Percentiles rank a stretch among this genome's conserved stretches.
phyloP scores from a whole-genome alignment of 306 rosid species.

The Cucurbita moschata region DNA sequence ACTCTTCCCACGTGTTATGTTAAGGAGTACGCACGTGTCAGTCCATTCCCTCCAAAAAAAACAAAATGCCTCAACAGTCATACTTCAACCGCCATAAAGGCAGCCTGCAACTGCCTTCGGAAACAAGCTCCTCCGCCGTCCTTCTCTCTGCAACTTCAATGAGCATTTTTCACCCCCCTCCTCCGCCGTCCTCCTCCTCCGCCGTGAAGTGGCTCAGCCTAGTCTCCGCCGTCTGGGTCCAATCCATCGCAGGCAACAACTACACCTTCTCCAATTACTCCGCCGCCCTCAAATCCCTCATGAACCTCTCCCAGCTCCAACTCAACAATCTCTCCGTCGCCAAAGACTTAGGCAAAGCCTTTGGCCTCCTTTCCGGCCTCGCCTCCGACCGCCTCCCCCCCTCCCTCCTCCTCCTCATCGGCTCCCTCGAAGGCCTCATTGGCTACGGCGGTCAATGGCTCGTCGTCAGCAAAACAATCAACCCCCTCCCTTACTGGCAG shows the following conservation, averaged over 20 bases:
- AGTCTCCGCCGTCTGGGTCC: conserved; percentile 79
- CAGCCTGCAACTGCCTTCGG: neutral
- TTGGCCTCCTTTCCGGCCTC: conserved; percentile 75
- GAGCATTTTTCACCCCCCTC: neutral
- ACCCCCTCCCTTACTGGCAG: conserved; percentile 83
- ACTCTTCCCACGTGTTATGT: too few species aligned
- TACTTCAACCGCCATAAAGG: neutral
- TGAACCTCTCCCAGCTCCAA: conserved; percentile 58
- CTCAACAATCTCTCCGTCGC: conserved; percentile 82
- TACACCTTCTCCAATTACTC: conserved; percentile 95
- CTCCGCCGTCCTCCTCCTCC: neutral
- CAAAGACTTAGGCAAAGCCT: conserved; percentile 73
- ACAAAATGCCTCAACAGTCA: too few species aligned
- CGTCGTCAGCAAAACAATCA: conserved; percentile 50
- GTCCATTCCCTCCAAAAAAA: neutral
- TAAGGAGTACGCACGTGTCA: neutral
- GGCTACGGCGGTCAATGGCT: conserved; percentile 92
- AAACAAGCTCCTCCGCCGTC: neutral
- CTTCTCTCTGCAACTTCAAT: neutral
- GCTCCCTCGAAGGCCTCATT: conserved; percentile 57
- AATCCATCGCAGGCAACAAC: conserved; percentile 82
- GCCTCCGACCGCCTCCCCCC: conserved; percentile 63
- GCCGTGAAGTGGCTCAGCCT: conserved; percentile 71
- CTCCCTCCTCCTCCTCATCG: conserved; percentile 58
- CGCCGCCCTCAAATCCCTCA: conserved; percentile 58